Conservation (phyloP, 257 asterid genomes). For the Solanum raphanifolium region DNA sequence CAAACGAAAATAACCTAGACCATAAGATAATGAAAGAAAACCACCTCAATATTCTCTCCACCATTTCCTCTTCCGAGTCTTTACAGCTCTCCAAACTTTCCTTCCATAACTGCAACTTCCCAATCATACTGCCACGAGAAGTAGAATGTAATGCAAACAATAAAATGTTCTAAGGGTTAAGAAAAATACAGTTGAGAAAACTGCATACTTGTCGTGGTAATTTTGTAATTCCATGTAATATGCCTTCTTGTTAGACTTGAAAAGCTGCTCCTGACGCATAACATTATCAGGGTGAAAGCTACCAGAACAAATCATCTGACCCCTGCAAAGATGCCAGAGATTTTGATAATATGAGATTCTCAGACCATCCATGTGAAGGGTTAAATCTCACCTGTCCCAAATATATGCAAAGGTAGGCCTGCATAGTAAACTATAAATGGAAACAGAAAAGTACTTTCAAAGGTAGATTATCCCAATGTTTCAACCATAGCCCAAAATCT, state of each 20-base stretch:
- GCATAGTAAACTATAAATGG: neutral
- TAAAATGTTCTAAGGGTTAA: neutral
- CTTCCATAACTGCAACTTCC: constrained; percentile 30
- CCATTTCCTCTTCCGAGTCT: constrained; percentile 29
- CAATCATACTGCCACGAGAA: constrained; percentile 39
- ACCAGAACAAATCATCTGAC: constrained; percentile 66
- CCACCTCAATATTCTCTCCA: constrained; percentile 24
- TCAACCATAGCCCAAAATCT: neutral
- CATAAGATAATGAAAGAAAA: neutral
- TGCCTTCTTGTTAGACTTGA: constrained; percentile 48
- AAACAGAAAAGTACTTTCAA: neutral
- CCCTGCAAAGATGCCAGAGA: constrained; percentile 45
- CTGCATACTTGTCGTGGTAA: constrained; percentile 62
- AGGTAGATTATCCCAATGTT: neutral
- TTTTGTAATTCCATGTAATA: constrained; percentile 54
- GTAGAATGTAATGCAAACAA: constrained; percentile 1
- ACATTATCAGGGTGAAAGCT: constrained; percentile 76
- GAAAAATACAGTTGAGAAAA: neutral
- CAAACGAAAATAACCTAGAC: neutral
- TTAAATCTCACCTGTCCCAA: neutral
- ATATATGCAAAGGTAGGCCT: neutral
- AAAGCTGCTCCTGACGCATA: constrained; percentile 39
- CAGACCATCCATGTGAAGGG: neutral
- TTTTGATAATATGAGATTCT: neutral
- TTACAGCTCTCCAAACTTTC: constrained; percentile 21